These are phyloP conservation scores for Dalbergia oliveri DNA, from an alignment of 306 rosid species.

Conservation along the genomic window DNA sequence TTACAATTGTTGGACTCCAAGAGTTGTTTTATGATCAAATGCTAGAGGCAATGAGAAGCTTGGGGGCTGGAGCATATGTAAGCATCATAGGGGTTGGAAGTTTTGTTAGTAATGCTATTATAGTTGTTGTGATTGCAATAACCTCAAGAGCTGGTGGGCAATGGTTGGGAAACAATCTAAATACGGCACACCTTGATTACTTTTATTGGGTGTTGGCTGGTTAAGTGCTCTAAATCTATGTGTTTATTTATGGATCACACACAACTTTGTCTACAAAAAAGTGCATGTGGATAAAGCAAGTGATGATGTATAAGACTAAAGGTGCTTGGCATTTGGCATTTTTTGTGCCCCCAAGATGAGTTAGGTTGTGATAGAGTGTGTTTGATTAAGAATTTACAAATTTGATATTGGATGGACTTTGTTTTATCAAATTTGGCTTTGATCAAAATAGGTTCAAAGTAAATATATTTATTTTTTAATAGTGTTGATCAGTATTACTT, in stretches of 20 bases:
- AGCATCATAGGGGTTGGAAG: constrained; percentile 58
- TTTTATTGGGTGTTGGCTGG: constrained; percentile 63
- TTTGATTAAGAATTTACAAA: no score
- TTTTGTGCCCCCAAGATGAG: no score
- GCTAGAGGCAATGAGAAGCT: constrained; percentile 60
- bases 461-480: no score
- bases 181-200: constrained; percentile 59
- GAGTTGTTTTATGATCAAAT: constrained; percentile 64
- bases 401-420: no score
- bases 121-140: constrained; percentile 43
- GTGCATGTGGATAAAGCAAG: no score
- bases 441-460: no score
- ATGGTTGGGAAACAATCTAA: constrained; percentile 62
- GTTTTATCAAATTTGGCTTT: no score
- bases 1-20: constrained; percentile 58
- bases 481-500: no score
- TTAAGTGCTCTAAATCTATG: constrained; percentile 52
- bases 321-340: no score
- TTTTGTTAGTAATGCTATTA: constrained; percentile 50
- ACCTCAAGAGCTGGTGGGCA: constrained; percentile 34
- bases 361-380: no score
- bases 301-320: no score
- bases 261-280: constrained; percentile 54
- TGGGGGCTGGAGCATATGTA: constrained; percentile 64
- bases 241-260: constrained; percentile 49